Evolutionary conservation across 1,284 basidiomycete genomes (phyloP), one percentile per base, ranked within the genome.

Genomic region (Cutaneotrichosporon arboriforme): DNA sequence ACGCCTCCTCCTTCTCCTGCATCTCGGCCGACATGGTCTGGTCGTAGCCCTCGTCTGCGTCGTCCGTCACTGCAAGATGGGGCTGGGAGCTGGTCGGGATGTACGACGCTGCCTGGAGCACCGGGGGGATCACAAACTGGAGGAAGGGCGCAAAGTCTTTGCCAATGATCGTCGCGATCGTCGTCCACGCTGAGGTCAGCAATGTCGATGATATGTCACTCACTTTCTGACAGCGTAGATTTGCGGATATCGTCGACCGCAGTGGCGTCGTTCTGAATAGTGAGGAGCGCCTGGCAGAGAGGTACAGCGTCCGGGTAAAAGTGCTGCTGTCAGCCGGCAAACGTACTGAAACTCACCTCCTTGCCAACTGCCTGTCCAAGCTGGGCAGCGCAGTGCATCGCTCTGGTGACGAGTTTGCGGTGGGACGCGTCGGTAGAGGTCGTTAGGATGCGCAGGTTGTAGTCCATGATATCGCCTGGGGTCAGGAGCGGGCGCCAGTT

Each of bases 371-470:
- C 87, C 54, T 88, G 87, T 2, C 86, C 88, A 50, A 89, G 84
- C 9, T 90, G 75, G 2, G 86, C 85, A 0, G 86, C 87, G 67
- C 88, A 91, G 64, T 90, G 88, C 85, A 91, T 89, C 3, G 86
- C 85, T 63, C 89, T 86, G 37, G 84, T 82, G 20, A 85, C 77
- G 45, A 90, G 65, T 62, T 83, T 85, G 34, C 80, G 77, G 67
- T 86, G 84, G 53, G 84, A 83, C 3, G 79, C 69, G 1, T 81
- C 80, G 43, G 81, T 81, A n/a, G 84, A 84, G 8, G 51, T 54
- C 76, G 85, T 84, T 5, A 80, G 81, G 61, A 89, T 86, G 2
- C 83, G 83, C 1, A 66, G 45, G 39, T 57, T 49, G 12, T 67
- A 37, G 43, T 68, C 62, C 63, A 68, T 68, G 7, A 66, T 54